Conservation (phyloP, 169 alveolate genomes). For the Plasmodium knowlesi region DNA sequence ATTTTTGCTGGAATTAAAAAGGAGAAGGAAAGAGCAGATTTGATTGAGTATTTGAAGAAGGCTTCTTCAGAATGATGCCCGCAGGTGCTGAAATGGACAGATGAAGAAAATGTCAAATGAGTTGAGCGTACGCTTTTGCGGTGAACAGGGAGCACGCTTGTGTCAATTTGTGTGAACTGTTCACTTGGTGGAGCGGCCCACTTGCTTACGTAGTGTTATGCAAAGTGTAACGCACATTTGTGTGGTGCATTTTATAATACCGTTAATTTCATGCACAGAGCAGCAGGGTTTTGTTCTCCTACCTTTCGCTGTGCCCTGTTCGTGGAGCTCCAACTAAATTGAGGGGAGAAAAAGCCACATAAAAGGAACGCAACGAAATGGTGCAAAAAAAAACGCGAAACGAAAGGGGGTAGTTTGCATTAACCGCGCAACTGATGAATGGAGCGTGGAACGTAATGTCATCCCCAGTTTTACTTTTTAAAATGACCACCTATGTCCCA, state of each 20-base stretch:
- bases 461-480: not conserved
- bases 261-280: not conserved
- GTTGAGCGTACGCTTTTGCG: not conserved
- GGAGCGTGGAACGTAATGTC: not conserved
- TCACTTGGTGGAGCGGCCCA: not conserved
- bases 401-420: not conserved
- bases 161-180: not conserved
- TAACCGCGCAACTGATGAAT: not conserved
- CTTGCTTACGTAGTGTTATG: not conserved
- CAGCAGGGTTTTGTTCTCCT: not conserved
- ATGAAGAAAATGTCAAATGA: not conserved
- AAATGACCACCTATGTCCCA: not conserved
- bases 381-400: not conserved
- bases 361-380: not conserved
- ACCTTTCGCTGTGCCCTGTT: not conserved
- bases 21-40: constrained; percentile 95
- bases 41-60: constrained; percentile 92
- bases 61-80: constrained; percentile 78
- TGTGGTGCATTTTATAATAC: not conserved
- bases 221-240: not conserved
- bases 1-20: constrained; percentile 96
- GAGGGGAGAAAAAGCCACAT: not conserved
- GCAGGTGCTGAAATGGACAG: not conserved
- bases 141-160: not conserved
- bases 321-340: not conserved